Evolutionary conservation across 306 rosid species (phyloP), one percentile per base, ranked within the genome.

Genomic region (Glycyrrhiza uralensis): DNA sequence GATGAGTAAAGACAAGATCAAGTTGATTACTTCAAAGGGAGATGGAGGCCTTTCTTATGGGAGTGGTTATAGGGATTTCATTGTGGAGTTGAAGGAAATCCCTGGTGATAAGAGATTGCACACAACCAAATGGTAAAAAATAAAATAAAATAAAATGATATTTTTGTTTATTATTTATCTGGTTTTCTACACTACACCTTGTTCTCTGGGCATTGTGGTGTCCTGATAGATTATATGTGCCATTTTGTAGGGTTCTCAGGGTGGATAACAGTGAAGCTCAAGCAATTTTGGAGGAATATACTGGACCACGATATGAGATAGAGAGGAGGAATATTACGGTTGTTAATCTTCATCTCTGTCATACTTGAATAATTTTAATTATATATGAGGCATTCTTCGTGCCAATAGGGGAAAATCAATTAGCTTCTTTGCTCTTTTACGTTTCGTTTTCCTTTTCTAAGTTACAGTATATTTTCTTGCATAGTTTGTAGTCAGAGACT

Each of bases 91-190:
- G 85, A 91, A 82, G 73, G 97, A 94, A 76, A 88, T 94, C 10
- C 93, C 96, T 1, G 96, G 99, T 28, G 92, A 86, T 74, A 89
- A 88, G 83, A 88, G 86, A 76, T 85, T 91, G 89, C 99, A 94
- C 72, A 88, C 86, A 52, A 91, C 93, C 47, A 89, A 85, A 89
- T 88, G 99, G 99, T 94, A 79, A 65, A 64, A 52, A 7, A 62
- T 0, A 35, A 33, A 9, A 9, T 1, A n/a, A 4, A 29, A n/a
- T 20, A 59, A 14, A 50, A 18, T 79, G 18, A 56, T 11, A 51
- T 49, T 75, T 18, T 15, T 0, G 64, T 59, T 50, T 76, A 23
- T 35, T 76, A 23, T 35, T 76, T 57, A 18, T 58, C 11, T 80
- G 55, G 38, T 68, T 63, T 65, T 19, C 10, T 65, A 55, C 33